Base-by-base conservation (phyloP, 2,329 filamentous ascomycete species). In the Fusarium protoensiforme region DNA sequence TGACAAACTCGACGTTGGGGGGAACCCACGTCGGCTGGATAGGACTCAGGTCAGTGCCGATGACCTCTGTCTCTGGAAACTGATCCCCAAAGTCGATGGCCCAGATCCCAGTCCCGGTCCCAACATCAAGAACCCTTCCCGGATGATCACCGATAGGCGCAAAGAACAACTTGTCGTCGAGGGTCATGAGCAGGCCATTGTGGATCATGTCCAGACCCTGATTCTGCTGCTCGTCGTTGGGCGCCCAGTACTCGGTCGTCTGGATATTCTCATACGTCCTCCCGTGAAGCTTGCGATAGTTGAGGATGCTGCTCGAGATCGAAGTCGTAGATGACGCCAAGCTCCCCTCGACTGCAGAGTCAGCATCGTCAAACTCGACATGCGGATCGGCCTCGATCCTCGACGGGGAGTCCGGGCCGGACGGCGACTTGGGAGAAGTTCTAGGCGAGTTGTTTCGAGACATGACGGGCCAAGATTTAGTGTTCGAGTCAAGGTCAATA, bases 71-170 rank as follows among this genome's bases (percentile, higher is more conserved):
- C 11, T 70, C 65, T 4, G 81, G 80, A 51, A 76, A 78, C 18
- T 77, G 68, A 27, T 82, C 79, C 7, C 77, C 81, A 57, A 81
- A 77, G 38, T 81, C 80, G 58, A 76, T 79, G 4, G 87, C 85
- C 88, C 88, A 90, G 66, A 88, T 86, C 5, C 89, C 88, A 1
- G 88, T 88, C 4, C 89, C 89, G 7, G 88, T 90, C n/a, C 87
- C 86, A 18, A 90, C 78, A 71, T 89, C 87, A 29, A 90, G 78
- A 11, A 79, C 72, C 7, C 72, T 68, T 7, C 13, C 39, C 0
- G 77, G 76, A n/a, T 73, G 64, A 6, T 64, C 51, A 10, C 69
- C 60, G 22, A 80, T 64, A 1, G 78, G 78, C 2, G 77, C 76
- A 3, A 78, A 53, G 35, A 72, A 77, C 7, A 80, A 64, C 48